Percentiles rank a stretch among this genome's conserved stretches.
Evolutionary conservation across 2,329 filamentous ascomycete species (phyloP).

Genomic region (Camptophora hylomeconis): DNA sequence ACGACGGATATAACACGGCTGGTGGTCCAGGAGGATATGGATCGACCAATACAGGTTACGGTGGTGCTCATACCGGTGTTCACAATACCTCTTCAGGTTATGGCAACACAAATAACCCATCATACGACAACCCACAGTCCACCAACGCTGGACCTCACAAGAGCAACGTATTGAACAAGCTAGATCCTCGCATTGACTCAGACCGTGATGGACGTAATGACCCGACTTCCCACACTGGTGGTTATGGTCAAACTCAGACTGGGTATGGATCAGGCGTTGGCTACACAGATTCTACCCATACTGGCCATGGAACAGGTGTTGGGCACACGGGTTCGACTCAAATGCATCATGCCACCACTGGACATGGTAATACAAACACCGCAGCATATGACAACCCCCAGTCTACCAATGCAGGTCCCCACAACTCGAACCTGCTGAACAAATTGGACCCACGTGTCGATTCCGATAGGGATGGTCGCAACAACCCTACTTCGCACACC

Average conservation of each 20-base stretch:
- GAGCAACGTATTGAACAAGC: neutral
- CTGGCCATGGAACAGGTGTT: conserved; percentile 1
- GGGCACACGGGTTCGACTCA: too few relatives aligned
- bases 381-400: conserved; percentile 8
- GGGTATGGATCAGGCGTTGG: conserved; percentile 2
- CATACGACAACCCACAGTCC: conserved; percentile 12
- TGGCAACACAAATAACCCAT: conserved; percentile 8
- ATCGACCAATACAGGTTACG: too few relatives aligned
- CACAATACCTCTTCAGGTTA: conserved; percentile 1
- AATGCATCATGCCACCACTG: neutral
- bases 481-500: too few relatives aligned
- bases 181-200: neutral
- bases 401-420: conserved; percentile 25
- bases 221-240: conserved; percentile 1
- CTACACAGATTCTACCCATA: conserved; percentile 2
- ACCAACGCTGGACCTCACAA: conserved; percentile 24
- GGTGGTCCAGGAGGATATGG: too few relatives aligned
- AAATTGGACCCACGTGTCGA: conserved; percentile 21
- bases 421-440: conserved; percentile 20
- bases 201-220: conserved; percentile 7
- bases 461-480: conserved; percentile 8
- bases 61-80: too few relatives aligned
- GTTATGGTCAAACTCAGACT: conserved; percentile 1
- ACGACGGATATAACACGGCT: too few relatives aligned
- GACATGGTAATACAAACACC: conserved; percentile 9